phyloP scores from a whole-genome alignment of 1,284 basidiomycete species.

The Polyporus tsugae region DNA sequence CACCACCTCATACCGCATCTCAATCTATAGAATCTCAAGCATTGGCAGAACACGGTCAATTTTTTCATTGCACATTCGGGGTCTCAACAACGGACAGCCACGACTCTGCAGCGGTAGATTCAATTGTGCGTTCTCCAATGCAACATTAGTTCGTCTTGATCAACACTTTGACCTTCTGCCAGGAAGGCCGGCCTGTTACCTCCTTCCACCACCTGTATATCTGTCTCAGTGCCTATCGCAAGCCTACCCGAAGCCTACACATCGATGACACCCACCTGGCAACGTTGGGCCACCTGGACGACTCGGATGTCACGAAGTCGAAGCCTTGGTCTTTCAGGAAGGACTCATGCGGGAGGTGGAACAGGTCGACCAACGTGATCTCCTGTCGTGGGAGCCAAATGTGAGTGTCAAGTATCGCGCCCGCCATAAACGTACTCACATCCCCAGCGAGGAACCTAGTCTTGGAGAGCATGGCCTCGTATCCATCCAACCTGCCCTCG shows the following conservation, averaged over 20 bases:
- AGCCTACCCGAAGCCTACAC: not conserved
- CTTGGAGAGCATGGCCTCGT: constrained; percentile 55
- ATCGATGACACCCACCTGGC: constrained; percentile 28
- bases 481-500: constrained; percentile 47
- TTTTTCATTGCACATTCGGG: not conserved
- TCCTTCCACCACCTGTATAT: constrained; percentile 47
- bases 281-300: constrained; percentile 41
- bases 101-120: not conserved
- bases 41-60: not conserved
- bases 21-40: not conserved
- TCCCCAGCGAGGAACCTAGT: constrained; percentile 57
- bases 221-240: not conserved
- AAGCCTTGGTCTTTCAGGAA: constrained; percentile 35
- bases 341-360: constrained; percentile 57
- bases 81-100: not conserved
- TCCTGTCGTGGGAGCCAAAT: constrained; percentile 37
- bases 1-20: not conserved
- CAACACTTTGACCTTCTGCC: constrained; percentile 43
- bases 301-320: constrained; percentile 30
- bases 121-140: not conserved
- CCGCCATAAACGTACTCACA: constrained; percentile 39
- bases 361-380: constrained; percentile 59
- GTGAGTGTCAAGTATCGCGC: not conserved
- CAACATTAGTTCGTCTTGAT: not conserved
- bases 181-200: constrained; percentile 44